Base-by-base conservation (phyloP, 2,329 filamentous ascomycete species). In the Pseudocercospora macadamiae region DNA sequence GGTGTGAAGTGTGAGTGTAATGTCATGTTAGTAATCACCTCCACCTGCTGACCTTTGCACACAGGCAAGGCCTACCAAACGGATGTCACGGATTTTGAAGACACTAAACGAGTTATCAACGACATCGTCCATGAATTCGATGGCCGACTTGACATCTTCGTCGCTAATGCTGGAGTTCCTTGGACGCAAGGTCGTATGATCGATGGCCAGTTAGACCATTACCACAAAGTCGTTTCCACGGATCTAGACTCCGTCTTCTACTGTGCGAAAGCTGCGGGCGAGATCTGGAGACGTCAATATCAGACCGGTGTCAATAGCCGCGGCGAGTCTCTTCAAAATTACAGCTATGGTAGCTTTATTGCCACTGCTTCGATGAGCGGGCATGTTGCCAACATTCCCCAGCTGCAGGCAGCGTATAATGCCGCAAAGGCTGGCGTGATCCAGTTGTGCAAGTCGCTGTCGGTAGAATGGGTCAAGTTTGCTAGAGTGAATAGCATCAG, bases 91-190 rank as follows among this genome's bases (percentile, higher is more conserved):
- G 76, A 78, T 73, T 86, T 80, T 76, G 76, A 79, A 54, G 78
- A 77, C 66, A 83, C 84, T 59, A 74, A 83, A 70, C 74, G 79
- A 70, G 75, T 86, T 54, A 83, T 88, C 66, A 74, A 79, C 63
- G 77, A 83, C 37, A 83, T 87, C 48, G 77, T 87, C 71, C 77
- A 80, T 64, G 89, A 93, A 69, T 92, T 92, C 66, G 72, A 78
- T 59, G 85, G 85, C 72, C 81, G 86, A 74, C 81, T 88, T 66
- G 89, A 93, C 68, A 80, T 91, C 65, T 91, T 93, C 68, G 84
- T 93, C 44, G 89, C 90, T 66, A 93, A 95, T 71, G 87, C 87
- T 12, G 89, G 89, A 52, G 86, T 92, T 54, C 82, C 86, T 0
- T 93, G 89, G 89, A 86, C 83, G 2, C 57, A 90, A 59, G 87